A percentile compares a stretch with the other conserved stretches of the same genome.
Conservation (phyloP, 805 yeast genomes). For the Ogataea paraovalis region DNA sequence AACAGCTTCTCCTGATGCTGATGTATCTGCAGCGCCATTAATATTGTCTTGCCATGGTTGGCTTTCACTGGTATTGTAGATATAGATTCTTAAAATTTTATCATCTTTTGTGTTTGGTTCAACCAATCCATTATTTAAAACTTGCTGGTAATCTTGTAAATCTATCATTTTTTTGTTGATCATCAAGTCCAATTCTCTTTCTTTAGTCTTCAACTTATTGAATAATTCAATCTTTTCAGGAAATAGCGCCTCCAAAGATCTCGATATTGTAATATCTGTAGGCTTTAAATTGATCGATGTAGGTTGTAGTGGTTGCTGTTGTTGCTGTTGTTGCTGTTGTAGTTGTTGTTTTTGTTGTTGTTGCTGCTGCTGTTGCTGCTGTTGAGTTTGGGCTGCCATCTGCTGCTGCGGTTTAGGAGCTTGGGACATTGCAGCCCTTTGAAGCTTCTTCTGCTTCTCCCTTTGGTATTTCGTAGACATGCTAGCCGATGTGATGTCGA, state of each 20-base stretch:
- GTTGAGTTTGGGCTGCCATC: constrained; percentile 7
- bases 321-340: constrained; percentile 12
- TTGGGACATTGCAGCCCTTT: constrained; percentile 1
- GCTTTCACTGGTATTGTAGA: constrained; percentile 77
- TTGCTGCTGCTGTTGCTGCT: constrained; percentile 2
- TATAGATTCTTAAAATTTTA: constrained; percentile 68
- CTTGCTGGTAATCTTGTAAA: constrained; percentile 62
- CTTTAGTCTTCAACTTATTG: constrained; percentile 73
- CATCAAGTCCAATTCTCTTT: constrained; percentile 72
- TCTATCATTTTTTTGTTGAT: constrained; percentile 82
- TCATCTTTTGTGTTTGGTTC: constrained; percentile 43
- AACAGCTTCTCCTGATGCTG: constrained; percentile 17
- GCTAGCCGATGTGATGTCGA: not conserved
- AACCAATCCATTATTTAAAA: constrained; percentile 40
- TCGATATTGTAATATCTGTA: constrained; percentile 32
- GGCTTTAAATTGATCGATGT: constrained; percentile 32
- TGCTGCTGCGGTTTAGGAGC: constrained; percentile 2
- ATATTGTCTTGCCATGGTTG: constrained; percentile 75
- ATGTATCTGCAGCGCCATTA: constrained; percentile 5
- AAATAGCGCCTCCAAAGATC: constrained; percentile 26
- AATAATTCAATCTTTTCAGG: constrained; percentile 59
- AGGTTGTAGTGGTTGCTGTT: constrained; percentile 17
- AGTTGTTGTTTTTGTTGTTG: too few species aligned
- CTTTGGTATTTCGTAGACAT: constrained; percentile 18
- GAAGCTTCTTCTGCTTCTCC: constrained; percentile 18